Conservation (phyloP, 176 grass and related monocot species). For the Metroxylon sagu region DNA sequence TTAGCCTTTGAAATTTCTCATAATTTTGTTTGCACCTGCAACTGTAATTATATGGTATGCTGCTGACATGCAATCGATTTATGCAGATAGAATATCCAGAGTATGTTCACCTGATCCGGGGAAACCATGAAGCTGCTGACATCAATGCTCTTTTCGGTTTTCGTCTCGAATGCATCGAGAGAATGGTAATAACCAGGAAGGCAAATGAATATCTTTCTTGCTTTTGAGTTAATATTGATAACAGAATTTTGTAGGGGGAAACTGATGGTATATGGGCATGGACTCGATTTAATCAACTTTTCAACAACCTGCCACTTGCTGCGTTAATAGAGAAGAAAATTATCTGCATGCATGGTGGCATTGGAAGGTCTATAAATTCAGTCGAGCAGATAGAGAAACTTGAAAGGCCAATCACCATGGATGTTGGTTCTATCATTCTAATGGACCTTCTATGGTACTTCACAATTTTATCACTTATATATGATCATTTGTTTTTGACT, state of each 20-base stretch:
- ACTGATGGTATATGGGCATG: conserved; percentile 97
- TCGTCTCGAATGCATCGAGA: conserved; percentile 93
- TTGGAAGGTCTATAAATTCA: conserved; percentile 86
- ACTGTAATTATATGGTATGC: background rate
- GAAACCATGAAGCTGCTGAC: conserved; percentile 99
- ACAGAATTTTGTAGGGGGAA: conserved; percentile 63
- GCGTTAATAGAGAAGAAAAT: conserved; percentile 99
- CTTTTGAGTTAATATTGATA: background rate
- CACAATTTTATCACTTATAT: too few species aligned
- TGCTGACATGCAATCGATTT: conserved; percentile 24
- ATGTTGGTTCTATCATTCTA: conserved; percentile 89
- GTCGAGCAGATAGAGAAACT: conserved; percentile 98
- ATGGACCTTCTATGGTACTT: conserved; percentile 95
- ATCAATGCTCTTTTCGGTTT: conserved; percentile 99
- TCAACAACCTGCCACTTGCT: conserved; percentile 94
- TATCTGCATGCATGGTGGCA: conserved; percentile 99
- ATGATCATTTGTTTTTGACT: conserved; percentile 8
- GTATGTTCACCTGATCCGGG: conserved; percentile 84
- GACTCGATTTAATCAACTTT: conserved; percentile 94
- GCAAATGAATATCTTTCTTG: conserved; percentile 9
- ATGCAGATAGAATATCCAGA: conserved; percentile 96
- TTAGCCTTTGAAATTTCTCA: conserved; percentile 3
- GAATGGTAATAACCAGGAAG: conserved; percentile 60
- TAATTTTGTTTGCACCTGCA: background rate
- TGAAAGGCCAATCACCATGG: conserved; percentile 99